phyloP scores from a whole-genome alignment of 768 basidiomycete species.

The Calocybe cyanea region DNA sequence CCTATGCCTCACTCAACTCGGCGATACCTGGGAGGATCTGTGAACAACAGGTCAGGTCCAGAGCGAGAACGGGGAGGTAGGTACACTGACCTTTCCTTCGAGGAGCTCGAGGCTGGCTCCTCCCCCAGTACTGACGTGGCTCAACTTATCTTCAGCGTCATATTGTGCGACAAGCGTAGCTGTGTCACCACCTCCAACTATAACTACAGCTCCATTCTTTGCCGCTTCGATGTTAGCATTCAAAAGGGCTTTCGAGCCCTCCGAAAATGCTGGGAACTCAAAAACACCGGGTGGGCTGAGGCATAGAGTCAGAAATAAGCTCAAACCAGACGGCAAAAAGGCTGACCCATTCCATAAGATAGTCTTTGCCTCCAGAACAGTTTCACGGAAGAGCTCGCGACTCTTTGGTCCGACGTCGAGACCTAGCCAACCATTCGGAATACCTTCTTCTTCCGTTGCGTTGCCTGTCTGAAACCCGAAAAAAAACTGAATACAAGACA shows the following conservation, averaged over 20 bases:
- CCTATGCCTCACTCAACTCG: constrained; percentile 84
- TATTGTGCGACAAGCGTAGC: constrained; percentile 94
- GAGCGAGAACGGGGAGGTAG: background rate
- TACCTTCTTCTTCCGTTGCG: constrained; percentile 82
- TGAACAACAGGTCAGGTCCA: constrained; percentile 11
- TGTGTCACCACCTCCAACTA: constrained; percentile 94
- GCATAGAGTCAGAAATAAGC: no score
- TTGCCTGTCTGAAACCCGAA: constrained; percentile 47
- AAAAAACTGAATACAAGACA: background rate
- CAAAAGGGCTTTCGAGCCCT: constrained; percentile 79
- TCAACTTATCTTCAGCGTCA: constrained; percentile 80
- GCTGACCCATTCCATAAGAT: constrained; percentile 91
- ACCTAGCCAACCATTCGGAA: constrained; percentile 93
- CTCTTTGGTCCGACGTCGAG: constrained; percentile 90
- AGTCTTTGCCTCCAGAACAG: constrained; percentile 87
- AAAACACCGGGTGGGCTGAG: constrained; percentile 98
- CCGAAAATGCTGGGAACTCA: constrained; percentile 90
- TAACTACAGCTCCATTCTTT: constrained; percentile 81
- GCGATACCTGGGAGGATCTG: constrained; percentile 89
- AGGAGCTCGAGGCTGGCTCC: constrained; percentile 92
- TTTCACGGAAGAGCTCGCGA: constrained; percentile 69
- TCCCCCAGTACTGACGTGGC: constrained; percentile 95
- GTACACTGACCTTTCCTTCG: constrained; percentile 81
- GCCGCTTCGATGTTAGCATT: constrained; percentile 87
- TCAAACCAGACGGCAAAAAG: background rate